Conservation (phyloP, 2,329 filamentous ascomycete species). For the Colletotrichum limetticola region DNA sequence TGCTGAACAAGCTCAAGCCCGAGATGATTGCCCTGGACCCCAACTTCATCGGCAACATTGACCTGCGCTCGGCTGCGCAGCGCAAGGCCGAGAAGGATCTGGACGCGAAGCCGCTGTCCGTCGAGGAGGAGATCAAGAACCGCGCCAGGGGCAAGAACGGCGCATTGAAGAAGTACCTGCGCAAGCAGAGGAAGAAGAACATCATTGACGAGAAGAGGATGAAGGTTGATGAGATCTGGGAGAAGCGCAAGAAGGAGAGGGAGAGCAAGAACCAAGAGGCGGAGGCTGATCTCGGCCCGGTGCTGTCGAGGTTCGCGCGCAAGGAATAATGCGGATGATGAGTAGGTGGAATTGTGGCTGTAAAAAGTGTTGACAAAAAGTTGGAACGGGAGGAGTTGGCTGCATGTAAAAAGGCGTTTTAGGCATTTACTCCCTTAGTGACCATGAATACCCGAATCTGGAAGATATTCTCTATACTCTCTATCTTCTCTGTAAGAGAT, state of each 20-base stretch:
- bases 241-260: constrained; percentile 75
- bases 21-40: constrained; percentile 98
- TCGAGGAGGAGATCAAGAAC: constrained; percentile 75
- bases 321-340: constrained; percentile 62
- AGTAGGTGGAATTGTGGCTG: neutral
- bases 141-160: constrained; percentile 90
- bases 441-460: constrained; percentile 36
- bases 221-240: constrained; percentile 84
- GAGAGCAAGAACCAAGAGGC: constrained; percentile 71
- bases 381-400: constrained; percentile 29
- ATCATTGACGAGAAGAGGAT: constrained; percentile 95
- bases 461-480: constrained; percentile 11
- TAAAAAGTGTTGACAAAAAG: constrained; percentile 20
- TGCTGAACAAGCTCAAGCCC: constrained; percentile 94
- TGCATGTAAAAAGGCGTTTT: constrained; percentile 37
- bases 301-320: constrained; percentile 84
- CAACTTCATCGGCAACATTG: constrained; percentile 89
- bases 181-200: constrained; percentile 93
- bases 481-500: neutral
- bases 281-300: constrained; percentile 83
- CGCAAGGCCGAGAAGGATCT: constrained; percentile 81
- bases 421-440: constrained; percentile 33
- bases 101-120: constrained; percentile 71
- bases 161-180: constrained; percentile 84
- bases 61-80: constrained; percentile 83